Evolutionary conservation across 106 monocot species (phyloP).

Genomic region (Gastrodia elata): DNA sequence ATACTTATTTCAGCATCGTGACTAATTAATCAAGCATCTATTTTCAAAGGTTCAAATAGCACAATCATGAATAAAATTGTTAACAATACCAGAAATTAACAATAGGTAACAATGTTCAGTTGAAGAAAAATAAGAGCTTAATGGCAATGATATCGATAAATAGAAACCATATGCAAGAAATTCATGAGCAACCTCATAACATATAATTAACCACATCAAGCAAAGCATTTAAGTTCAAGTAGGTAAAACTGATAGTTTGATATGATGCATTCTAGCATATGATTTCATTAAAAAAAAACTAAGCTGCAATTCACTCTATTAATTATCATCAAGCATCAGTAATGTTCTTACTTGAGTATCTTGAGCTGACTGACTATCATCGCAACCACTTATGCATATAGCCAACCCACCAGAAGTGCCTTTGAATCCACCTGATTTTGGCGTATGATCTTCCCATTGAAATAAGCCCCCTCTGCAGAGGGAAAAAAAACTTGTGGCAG

Average conservation of each 20-base stretch:
- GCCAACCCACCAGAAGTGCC: slow-evolving; percentile 33
- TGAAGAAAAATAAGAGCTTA: not conserved
- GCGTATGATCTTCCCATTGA: slow-evolving; percentile 28
- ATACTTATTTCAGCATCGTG: not conserved
- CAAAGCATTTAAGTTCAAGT: not conserved
- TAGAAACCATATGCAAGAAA: not conserved
- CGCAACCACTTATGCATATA: slow-evolving; percentile 39
- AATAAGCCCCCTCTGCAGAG: slow-evolving; percentile 15
- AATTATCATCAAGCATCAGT: not conserved
- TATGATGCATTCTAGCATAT: not conserved
- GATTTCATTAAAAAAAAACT: not conserved
- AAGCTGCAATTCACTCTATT: not conserved
- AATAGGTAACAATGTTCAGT: not conserved
- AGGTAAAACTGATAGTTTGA: not conserved
- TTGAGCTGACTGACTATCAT: slow-evolving; percentile 31
- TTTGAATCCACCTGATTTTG: slow-evolving; percentile 12
- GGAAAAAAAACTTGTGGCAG: too few relatives aligned
- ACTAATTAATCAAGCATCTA: not conserved
- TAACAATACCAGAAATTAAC: not conserved
- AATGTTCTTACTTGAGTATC: slow-evolving; percentile 23
- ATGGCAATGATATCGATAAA: not conserved
- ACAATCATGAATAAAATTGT: not conserved
- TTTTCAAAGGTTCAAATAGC: not conserved
- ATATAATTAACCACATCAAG: not conserved
- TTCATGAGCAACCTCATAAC: not conserved